Evolutionary conservation across 192 early-diverging fungal species (phyloP).

Genomic region (Podila verticillata): DNA sequence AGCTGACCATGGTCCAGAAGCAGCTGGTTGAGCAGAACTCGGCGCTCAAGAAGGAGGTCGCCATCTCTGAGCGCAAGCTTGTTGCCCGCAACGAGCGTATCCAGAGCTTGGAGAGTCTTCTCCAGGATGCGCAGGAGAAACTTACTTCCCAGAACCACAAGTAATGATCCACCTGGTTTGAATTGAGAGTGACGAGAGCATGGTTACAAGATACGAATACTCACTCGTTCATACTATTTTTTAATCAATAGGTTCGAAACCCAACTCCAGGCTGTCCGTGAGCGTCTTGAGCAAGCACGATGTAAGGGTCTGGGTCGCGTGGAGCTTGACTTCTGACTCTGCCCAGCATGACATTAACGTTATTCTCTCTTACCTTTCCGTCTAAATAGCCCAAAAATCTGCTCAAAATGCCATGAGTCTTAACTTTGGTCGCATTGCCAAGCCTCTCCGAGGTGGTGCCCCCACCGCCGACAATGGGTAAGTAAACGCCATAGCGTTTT

Average conservation of each 20-base stretch:
- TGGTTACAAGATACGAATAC: background rate
- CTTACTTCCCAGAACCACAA: constrained; percentile 79
- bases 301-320: constrained; percentile 39
- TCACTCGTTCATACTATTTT: background rate
- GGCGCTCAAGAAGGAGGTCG: constrained; percentile 93
- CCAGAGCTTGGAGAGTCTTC: constrained; percentile 82
- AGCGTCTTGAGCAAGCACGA: constrained; percentile 85
- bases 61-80: constrained; percentile 92
- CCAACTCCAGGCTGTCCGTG: constrained; percentile 79
- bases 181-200: no score
- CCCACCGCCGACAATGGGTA: constrained; percentile 27
- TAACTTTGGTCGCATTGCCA: constrained; percentile 84
- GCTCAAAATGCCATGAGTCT: constrained; percentile 38
- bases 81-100: constrained; percentile 94
- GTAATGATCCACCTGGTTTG: constrained; percentile 22
- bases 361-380: background rate
- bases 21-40: constrained; percentile 97
- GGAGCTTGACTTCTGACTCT: no score
- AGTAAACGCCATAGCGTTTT: background rate
- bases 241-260: constrained; percentile 78
- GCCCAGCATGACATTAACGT: background rate
- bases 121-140: constrained; percentile 89
- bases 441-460: constrained; percentile 88
- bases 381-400: constrained; percentile 52
- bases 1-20: constrained; percentile 95